A percentile compares a stretch with the other conserved stretches of the same genome.
phyloP scores from a whole-genome alignment of 2,329 filamentous ascomycete genomes.

The Calonectria naviculata region DNA sequence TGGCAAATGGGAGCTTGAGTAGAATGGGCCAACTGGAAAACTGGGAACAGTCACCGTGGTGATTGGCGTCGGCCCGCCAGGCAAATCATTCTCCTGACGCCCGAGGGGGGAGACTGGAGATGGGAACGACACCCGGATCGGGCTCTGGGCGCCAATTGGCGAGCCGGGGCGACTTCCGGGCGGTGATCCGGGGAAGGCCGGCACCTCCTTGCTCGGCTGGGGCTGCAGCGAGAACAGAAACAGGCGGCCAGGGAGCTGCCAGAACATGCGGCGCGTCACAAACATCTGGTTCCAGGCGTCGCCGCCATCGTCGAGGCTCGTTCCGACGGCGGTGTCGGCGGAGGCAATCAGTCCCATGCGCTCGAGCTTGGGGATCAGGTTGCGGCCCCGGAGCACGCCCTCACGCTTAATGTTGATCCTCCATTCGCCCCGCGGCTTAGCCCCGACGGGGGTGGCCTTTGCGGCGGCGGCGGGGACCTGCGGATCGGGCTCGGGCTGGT shows the following conservation, averaged over 20 bases:
- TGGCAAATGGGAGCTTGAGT: slow-evolving; percentile 84
- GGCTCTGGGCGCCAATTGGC: slow-evolving; percentile 48
- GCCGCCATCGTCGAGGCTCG: slow-evolving; percentile 68
- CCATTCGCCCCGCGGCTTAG: slow-evolving; percentile 88
- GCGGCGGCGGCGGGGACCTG: slow-evolving; percentile 72
- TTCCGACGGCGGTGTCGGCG: slow-evolving; percentile 80
- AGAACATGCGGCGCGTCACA: slow-evolving; percentile 83
- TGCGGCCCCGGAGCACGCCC: slow-evolving; percentile 86
- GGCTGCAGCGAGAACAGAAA: slow-evolving; percentile 90
- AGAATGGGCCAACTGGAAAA: slow-evolving; percentile 75
- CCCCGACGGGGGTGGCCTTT: slow-evolving; percentile 72
- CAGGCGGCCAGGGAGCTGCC: slow-evolving; percentile 88
- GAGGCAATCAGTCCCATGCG: slow-evolving; percentile 88
- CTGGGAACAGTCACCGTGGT: slow-evolving; percentile 46
- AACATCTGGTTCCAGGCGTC: slow-evolving; percentile 85
- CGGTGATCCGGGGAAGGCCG: slow-evolving; percentile 61
- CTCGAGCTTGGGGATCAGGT: slow-evolving; percentile 90
- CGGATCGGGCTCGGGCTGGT: slow-evolving; percentile 79
- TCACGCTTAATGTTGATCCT: slow-evolving; percentile 84
- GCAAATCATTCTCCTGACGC: slow-evolving; percentile 49
- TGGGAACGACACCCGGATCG: slow-evolving; percentile 40
- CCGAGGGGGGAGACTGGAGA: slow-evolving; percentile 40
- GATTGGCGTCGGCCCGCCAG: slow-evolving; percentile 51
- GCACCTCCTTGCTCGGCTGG: slow-evolving; percentile 61
- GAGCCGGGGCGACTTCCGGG: slow-evolving; percentile 65